Evolutionary conservation across 495 filamentous ascomycete species (phyloP), one percentile per base, ranked within the genome.

Genomic region (Aspergillus olivimuriae): DNA sequence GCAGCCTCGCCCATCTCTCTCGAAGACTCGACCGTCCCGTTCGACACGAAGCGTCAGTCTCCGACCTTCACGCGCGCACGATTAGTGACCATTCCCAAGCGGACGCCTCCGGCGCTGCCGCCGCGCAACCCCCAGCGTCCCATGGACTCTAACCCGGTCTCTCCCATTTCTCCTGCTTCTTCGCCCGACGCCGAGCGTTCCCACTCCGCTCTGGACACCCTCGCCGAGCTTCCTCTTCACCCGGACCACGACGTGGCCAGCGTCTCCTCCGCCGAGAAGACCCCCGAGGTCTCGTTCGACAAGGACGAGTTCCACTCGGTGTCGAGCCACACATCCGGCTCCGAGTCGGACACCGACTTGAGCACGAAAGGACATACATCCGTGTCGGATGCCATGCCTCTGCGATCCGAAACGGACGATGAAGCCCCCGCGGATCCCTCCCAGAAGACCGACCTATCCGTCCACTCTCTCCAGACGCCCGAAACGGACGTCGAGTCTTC

Each of bases 1-100:
- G 68, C 77, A 8, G 64, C 75, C 39, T 67, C 76, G 0, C 60
- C 82, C 9, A 66, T 80, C 14, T 75, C 70, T 33, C 66, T 75
- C 30, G 59, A 65, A 17, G 60, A 53, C 21, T 46, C 50, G 9
- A 47, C 41, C 0, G 69, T 69, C 9, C 71, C 73, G 9, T 66
- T 53, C 17, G 76, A 53, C 58, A 72, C 34, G 31, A 70, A 46
- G 60, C 72, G 46, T 57, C 68, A 42, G 56, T 67, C 68, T 2
- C 57, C 68, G 3, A 70, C 76, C 2, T 73, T 87, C 32, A 75
- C 75, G 14, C 73, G 78, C 34, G 82, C 82, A 14, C 74, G 77
- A 18, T 57, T 87, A 12, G 82, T 90, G 19, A 83, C 75, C 16
- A 88, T 90, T 55, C 78, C 83, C 1, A 87, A 86, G 63, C 68